These are phyloP conservation scores for Artemisia annua DNA, from an alignment of 129 eudicot genomes.

Conservation along the genomic window DNA sequence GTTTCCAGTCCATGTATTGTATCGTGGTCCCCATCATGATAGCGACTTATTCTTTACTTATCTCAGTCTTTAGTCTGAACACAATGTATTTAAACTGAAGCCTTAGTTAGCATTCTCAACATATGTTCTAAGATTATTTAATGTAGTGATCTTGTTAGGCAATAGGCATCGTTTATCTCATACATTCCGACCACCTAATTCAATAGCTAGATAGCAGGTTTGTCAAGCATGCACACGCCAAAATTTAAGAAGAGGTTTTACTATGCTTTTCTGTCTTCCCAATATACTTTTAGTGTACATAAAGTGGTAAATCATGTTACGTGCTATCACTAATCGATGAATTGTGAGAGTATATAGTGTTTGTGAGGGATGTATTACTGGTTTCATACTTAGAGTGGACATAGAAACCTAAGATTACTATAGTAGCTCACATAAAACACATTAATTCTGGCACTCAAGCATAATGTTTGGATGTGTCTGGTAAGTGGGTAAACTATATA, in stretches of 20 bases:
- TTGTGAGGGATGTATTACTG: not conserved
- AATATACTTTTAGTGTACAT: not conserved
- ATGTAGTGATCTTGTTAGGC: not conserved
- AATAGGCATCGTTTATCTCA: not conserved
- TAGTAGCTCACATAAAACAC: not conserved
- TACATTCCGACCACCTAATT: not conserved
- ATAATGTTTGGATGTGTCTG: no score
- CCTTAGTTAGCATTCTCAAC: not conserved
- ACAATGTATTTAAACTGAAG: not conserved
- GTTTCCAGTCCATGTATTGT: not conserved
- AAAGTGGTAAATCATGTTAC: not conserved
- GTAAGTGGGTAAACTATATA: no score
- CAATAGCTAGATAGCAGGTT: not conserved
- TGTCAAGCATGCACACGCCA: not conserved
- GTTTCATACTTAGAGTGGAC: not conserved
- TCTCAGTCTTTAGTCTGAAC: not conserved
- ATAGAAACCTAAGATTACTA: not conserved
- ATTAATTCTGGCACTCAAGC: no score
- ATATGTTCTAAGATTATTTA: not conserved
- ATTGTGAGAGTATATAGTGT: not conserved
- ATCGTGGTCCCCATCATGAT: not conserved
- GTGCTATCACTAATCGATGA: not conserved
- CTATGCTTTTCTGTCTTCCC: not conserved
- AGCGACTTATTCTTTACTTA: not conserved
- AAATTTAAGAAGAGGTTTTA: not conserved